A percentile compares a stretch with the other conserved stretches of the same genome.
Evolutionary conservation across 495 filamentous ascomycete species (phyloP).

Genomic region (Aspergillus bertholletiae): DNA sequence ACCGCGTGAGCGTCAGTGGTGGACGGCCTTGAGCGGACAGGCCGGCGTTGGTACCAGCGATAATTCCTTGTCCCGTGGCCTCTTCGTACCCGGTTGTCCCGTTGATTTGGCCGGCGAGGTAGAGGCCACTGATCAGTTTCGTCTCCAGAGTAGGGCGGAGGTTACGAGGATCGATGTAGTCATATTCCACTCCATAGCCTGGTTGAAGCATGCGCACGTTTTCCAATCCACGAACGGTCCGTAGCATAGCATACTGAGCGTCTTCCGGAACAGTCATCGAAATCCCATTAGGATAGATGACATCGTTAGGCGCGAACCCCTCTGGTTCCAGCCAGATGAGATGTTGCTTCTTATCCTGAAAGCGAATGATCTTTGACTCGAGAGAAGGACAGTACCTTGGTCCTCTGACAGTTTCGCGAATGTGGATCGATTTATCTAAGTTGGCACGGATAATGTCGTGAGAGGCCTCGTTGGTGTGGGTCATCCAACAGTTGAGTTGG

Average conservation of each 20-base stretch:
- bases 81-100: constrained; percentile 98
- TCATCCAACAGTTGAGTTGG: constrained; percentile 79
- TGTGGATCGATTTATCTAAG: constrained; percentile 90
- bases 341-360: constrained; percentile 71
- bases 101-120: constrained; percentile 95
- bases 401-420: constrained; percentile 90
- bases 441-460: constrained; percentile 86
- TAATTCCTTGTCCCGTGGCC: constrained; percentile 87
- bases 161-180: constrained; percentile 93
- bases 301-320: constrained; percentile 78
- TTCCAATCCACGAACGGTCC: constrained; percentile 81
- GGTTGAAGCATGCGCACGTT: constrained; percentile 91
- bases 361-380: constrained; percentile 91
- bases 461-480: constrained; percentile 75
- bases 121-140: constrained; percentile 85
- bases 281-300: constrained; percentile 95
- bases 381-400: constrained; percentile 94
- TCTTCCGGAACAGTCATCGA: constrained; percentile 92
- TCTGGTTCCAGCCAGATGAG: constrained; percentile 97
- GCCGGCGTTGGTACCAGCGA: constrained; percentile 92
- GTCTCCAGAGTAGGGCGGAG: constrained; percentile 87
- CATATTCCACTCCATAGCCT: constrained; percentile 97
- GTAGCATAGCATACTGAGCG: constrained; percentile 78
- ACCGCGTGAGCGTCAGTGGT: constrained; percentile 67
- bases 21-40: constrained; percentile 63